Evolutionary conservation across 768 basidiomycete genomes (phyloP).

Genomic region (Amanita polypyramis): DNA sequence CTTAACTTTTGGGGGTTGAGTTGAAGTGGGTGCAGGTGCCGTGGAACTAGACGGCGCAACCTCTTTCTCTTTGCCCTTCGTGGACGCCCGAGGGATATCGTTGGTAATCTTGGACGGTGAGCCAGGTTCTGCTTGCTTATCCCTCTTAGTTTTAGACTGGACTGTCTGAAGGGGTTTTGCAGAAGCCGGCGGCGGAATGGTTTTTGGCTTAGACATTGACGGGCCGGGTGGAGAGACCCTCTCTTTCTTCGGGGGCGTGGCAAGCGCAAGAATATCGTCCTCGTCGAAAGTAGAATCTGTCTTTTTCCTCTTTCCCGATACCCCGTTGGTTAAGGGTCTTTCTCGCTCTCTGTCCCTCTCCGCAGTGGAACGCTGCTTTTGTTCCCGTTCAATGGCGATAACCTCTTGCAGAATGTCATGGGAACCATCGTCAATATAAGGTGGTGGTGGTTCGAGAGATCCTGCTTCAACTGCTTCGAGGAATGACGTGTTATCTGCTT

Average conservation of each 20-base stretch:
- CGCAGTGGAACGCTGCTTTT: constrained; percentile 33
- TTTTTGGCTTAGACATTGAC: constrained; percentile 17
- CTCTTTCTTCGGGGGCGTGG: constrained; percentile 53
- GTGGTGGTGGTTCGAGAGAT: constrained; percentile 48
- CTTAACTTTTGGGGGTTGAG: constrained; percentile 22
- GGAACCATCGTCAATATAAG: constrained; percentile 73
- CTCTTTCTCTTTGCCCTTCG: constrained; percentile 75
- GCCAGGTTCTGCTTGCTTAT: constrained; percentile 22
- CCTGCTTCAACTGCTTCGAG: constrained; percentile 21
- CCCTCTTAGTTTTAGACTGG: constrained; percentile 32
- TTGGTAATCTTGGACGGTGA: constrained; percentile 13
- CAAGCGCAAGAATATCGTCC: constrained; percentile 54
- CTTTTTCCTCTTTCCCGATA: constrained; percentile 51
- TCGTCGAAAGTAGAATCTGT: constrained; percentile 28
- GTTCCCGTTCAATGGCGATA: constrained; percentile 66
- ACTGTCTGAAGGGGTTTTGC: constrained; percentile 16
- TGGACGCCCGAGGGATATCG: constrained; percentile 30
- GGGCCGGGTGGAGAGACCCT: constrained; percentile 30
- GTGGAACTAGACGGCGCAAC: neutral
- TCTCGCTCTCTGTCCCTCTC: constrained; percentile 14
- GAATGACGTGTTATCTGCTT: constrained; percentile 23
- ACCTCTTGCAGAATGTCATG: constrained; percentile 77
- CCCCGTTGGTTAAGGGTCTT: constrained; percentile 27
- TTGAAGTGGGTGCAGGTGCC: neutral
- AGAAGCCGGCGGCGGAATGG: constrained; percentile 17